Conservation (phyloP, 106 monocot genomes). For the Narthecium ossifragum region DNA sequence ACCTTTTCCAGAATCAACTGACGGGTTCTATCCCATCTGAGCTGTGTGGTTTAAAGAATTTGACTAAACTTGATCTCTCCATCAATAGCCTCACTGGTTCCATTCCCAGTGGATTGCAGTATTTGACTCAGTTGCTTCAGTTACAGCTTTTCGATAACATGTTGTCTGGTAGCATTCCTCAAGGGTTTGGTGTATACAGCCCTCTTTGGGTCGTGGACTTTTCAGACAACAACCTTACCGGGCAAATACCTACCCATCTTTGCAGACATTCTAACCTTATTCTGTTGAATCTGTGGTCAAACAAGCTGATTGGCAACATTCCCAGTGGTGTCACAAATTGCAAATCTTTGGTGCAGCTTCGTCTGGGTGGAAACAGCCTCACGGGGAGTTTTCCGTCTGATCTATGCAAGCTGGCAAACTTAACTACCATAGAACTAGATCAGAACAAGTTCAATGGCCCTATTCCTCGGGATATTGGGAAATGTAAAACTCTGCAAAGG, state of each 20-base stretch:
- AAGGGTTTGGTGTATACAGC: slow-evolving; percentile 60
- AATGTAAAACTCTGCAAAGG: slow-evolving; percentile 65
- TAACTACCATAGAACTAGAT: slow-evolving; percentile 65
- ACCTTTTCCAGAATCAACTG: slow-evolving; percentile 83
- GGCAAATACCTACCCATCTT: slow-evolving; percentile 59
- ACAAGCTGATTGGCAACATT: slow-evolving; percentile 68
- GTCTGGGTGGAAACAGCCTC: slow-evolving; percentile 68
- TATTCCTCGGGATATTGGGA: slow-evolving; percentile 65
- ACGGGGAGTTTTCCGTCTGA: slow-evolving; percentile 78
- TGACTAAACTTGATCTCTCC: slow-evolving; percentile 90
- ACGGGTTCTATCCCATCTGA: slow-evolving; percentile 66
- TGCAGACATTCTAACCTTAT: slow-evolving; percentile 75
- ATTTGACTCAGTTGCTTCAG: slow-evolving; percentile 51
- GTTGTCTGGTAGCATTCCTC: slow-evolving; percentile 76
- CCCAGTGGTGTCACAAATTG: slow-evolving; percentile 64
- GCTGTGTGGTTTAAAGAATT: slow-evolving; percentile 48
- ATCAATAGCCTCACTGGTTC: slow-evolving; percentile 66
- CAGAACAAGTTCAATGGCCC: slow-evolving; percentile 81
- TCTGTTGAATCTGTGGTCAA: slow-evolving; percentile 69
- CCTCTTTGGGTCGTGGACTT: slow-evolving; percentile 89
- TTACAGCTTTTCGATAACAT: slow-evolving; percentile 79
- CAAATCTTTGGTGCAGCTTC: slow-evolving; percentile 75
- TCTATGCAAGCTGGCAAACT: slow-evolving; percentile 58
- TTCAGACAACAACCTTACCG: slow-evolving; percentile 74
- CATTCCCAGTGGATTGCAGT: slow-evolving; percentile 70